A percentile compares a stretch with the other conserved stretches of the same genome.
These are phyloP conservation scores for Agaricus sinodeliciosus DNA, from an alignment of 768 basidiomycete genomes.

Conservation along the genomic window DNA sequence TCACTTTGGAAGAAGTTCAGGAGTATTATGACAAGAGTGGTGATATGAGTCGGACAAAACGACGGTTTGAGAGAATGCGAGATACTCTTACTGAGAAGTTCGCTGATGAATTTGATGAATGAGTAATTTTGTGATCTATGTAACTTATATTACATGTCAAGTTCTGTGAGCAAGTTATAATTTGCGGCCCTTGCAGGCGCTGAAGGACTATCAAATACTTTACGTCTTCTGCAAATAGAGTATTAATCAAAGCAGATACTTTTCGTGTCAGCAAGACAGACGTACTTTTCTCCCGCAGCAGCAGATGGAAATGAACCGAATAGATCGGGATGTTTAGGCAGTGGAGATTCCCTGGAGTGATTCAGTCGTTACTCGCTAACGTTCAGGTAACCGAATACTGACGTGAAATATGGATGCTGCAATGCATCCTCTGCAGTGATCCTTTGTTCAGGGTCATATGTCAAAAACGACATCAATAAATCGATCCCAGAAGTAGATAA, in stretches of 20 bases:
- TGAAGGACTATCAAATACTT: conserved; percentile 73
- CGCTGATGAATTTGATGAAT: conserved; percentile 19
- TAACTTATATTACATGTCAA: conserved; percentile 35
- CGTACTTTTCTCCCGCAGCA: conserved; percentile 93
- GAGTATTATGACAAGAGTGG: conserved; percentile 72
- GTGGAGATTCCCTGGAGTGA: conserved; percentile 71
- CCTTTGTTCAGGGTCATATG: conserved; percentile 84
- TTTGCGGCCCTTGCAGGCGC: conserved; percentile 71
- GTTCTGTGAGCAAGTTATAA: conserved; percentile 59
- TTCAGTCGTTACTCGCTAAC: neutral
- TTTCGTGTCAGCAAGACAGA: conserved; percentile 7
- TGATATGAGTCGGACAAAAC: conserved; percentile 60
- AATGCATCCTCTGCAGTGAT: conserved; percentile 89
- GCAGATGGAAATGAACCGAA: conserved; percentile 95
- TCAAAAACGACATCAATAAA: conserved; percentile 71
- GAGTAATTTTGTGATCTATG: conserved; percentile 1
- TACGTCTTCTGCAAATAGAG: conserved; percentile 49
- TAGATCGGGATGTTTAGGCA: conserved; percentile 93
- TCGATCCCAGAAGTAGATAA: conserved; percentile 82
- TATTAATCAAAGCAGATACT: conserved; percentile 5
- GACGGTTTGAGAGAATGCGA: conserved; percentile 65
- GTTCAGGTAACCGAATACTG: conserved; percentile 15
- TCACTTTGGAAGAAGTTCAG: conserved; percentile 71
- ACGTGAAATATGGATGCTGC: conserved; percentile 91
- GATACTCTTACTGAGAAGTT: conserved; percentile 36